phyloP scores from a whole-genome alignment of 805 yeast species.

The Wickerhamomyces strasburgensis region DNA sequence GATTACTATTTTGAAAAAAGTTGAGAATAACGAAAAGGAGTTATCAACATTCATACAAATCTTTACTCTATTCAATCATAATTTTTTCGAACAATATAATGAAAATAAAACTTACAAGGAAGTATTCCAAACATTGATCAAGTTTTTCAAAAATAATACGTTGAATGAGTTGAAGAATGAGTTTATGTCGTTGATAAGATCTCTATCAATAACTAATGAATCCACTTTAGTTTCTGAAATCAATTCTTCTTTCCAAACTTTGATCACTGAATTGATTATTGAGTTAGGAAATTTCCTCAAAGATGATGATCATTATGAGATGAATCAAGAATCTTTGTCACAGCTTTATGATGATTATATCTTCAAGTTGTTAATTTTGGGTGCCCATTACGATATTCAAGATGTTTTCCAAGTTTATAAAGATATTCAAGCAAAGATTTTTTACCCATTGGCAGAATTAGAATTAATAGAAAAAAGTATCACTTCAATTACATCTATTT shows the following conservation, averaged over 20 bases:
- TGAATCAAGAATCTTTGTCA: conserved; percentile 6
- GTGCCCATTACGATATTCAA: conserved; percentile 12
- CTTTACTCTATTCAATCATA: conserved; percentile 14
- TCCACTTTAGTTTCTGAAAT: conserved; percentile 12
- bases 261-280: conserved; percentile 13
- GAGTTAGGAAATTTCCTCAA: conserved; percentile 14
- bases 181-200: conserved; percentile 7
- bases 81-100: conserved; percentile 21
- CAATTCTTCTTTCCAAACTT: conserved; percentile 4
- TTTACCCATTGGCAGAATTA: conserved; percentile 6
- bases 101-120: conserved; percentile 11
- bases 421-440: conserved; percentile 7
- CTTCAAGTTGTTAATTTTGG: conserved; percentile 17
- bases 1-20: conserved; percentile 11
- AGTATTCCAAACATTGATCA: conserved; percentile 9
- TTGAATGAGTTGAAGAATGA: conserved; percentile 11
- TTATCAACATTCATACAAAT: conserved; percentile 13
- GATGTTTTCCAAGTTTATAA: conserved; percentile 9
- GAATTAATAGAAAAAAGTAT: conserved; percentile 1
- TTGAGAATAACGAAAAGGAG: conserved; percentile 12
- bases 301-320: conserved; percentile 7
- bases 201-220: conserved; percentile 1
- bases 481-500: conserved; percentile 2
- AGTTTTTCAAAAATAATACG: conserved; percentile 19
- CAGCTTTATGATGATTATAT: conserved; percentile 17